phyloP scores from a whole-genome alignment of 2,329 filamentous ascomycete genomes.

The Capronia coronata region DNA sequence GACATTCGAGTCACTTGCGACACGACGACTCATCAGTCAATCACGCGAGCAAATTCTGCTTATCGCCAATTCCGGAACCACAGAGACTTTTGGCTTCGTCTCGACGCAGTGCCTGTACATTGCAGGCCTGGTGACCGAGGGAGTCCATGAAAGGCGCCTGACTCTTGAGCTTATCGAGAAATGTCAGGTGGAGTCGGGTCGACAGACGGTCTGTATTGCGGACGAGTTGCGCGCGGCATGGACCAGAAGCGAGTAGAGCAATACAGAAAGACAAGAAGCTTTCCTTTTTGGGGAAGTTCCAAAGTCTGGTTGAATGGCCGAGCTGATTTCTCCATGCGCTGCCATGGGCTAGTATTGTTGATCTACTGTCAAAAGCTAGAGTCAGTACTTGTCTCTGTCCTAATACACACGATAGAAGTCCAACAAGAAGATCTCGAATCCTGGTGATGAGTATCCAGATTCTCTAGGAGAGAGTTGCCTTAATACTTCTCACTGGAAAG shows the following conservation, averaged over 20 bases:
- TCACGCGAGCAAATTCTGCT: slow-evolving; percentile 6
- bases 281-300: no score
- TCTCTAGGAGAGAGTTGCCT: no score
- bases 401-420: no score
- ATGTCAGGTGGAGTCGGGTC: slow-evolving; percentile 7
- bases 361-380: no score
- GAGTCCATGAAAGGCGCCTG: slow-evolving; percentile 3
- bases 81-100: slow-evolving; percentile 1
- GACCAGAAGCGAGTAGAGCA: slow-evolving; percentile 1
- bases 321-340: no score
- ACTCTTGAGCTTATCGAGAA: slow-evolving; percentile 3
- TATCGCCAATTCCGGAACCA: slow-evolving; percentile 1
- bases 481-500: no score
- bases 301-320: no score
- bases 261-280: neutral
- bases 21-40: slow-evolving; percentile 5
- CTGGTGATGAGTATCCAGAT: no score
- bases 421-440: no score
- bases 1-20: neutral
- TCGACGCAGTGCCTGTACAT: slow-evolving; percentile 7
- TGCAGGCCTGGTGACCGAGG: slow-evolving; percentile 4
- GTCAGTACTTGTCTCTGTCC: no score
- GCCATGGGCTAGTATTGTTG: no score
- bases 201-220: slow-evolving; percentile 3
- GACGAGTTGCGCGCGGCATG: slow-evolving; percentile 3